Evolutionary conservation across 257 asterid species (phyloP), one percentile per base, ranked within the genome.

Genomic region (Misopates orontium): DNA sequence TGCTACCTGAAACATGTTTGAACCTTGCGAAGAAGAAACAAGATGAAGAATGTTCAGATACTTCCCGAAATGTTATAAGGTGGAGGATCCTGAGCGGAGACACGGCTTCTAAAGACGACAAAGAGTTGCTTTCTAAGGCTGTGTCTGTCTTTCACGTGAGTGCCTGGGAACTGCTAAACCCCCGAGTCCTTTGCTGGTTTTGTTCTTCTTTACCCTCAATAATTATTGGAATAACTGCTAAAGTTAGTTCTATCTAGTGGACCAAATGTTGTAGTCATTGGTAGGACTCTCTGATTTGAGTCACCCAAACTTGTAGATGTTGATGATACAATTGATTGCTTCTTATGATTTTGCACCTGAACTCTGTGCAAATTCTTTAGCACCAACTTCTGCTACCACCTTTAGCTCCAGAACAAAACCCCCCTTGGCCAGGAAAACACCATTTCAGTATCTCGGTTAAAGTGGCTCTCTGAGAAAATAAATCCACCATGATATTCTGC

Each of bases 51-150:
- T 70, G 36, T 40, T 58, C 81, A 32, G 73, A 75, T 66, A 32
- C 56, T 67, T 66, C 75, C 41, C 75, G 74, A 72, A 78, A 66
- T 47, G 85, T 84, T 66, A 66, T 90, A 57, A 84, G 76, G 70
- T 94, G 99, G 99, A 82, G 95, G 69, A 75, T 94, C 69, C 84
- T 94, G 40, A 84, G 80, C 51, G 97, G 99, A 69, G 80, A 82
- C 71, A 70, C 50, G 51, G 76, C 87, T 58, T 72, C 91, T n/a
- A 87, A 77, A 68, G 92, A 85, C 40, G 77, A 81, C 49, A 78
- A 83, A 66, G 74, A 56, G 68, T 84, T 85, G 91, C 85, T 92
- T 54, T 80, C 93, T 22, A 84, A 82, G 12, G 97, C 95, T 62
- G 89, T 87, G 32, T 49, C 89, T 42, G 82, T 89, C 69, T 84